Evolutionary conservation across 1,139 yeast genomes (phyloP).

Genomic region (Magnusiomyces ingens): DNA sequence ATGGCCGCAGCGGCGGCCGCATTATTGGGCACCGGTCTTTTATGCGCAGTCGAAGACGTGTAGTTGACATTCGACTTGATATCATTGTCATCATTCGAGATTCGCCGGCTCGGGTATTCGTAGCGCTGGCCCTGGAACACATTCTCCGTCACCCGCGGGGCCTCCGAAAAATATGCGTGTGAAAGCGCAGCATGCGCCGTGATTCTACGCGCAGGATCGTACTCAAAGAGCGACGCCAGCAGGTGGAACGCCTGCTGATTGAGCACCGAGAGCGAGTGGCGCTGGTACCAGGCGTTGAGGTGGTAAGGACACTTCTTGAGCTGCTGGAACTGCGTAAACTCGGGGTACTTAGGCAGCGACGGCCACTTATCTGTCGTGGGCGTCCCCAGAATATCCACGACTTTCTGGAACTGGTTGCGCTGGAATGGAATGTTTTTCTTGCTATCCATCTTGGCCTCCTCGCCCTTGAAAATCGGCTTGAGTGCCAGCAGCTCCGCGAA

Average conservation of each 20-base stretch:
- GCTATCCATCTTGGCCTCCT: constrained; percentile 91
- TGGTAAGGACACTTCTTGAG: constrained; percentile 62
- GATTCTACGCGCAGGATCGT: constrained; percentile 76
- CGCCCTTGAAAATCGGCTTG: constrained; percentile 94
- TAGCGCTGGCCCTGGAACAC: constrained; percentile 33
- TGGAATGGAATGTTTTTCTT: constrained; percentile 85
- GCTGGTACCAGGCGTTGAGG: constrained; percentile 68
- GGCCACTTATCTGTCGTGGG: constrained; percentile 78
- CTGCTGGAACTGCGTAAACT: constrained; percentile 59
- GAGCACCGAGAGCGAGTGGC: constrained; percentile 11
- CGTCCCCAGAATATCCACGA: constrained; percentile 83
- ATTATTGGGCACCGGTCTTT: too few species aligned
- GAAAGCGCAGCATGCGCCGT: constrained; percentile 69
- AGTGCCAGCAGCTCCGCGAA: constrained; percentile 84
- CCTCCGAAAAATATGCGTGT: constrained; percentile 67
- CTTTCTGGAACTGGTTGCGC: constrained; percentile 82
- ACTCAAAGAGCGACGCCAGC: constrained; percentile 57
- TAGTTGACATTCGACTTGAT: constrained; percentile 21
- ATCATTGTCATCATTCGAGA: constrained; percentile 36
- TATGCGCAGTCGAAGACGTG: too few species aligned
- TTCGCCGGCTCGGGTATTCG: constrained; percentile 37
- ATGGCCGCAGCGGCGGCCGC: too few species aligned
- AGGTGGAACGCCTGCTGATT: constrained; percentile 63
- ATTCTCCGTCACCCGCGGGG: constrained; percentile 60
- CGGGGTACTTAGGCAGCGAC: constrained; percentile 72